Evolutionary conservation across 2,329 filamentous ascomycete genomes (phyloP).

Genomic region (Fusarium praegraminearum): DNA sequence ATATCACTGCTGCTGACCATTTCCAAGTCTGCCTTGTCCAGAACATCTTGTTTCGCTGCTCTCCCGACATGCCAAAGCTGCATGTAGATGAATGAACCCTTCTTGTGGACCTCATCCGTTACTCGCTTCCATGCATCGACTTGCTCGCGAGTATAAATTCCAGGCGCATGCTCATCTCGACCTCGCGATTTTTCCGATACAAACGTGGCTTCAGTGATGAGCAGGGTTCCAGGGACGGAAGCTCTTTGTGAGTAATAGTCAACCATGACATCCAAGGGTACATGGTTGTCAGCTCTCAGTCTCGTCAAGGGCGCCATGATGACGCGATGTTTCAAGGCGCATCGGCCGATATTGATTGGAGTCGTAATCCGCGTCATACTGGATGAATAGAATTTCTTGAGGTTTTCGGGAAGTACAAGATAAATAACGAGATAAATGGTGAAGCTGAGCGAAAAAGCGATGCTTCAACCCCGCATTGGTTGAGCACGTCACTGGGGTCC

Average conservation of each 20-base stretch:
- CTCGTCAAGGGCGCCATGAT: constrained; percentile 32
- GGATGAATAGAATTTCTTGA: too few species aligned
- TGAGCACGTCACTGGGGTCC: constrained; percentile 12
- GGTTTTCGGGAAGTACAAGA: not conserved
- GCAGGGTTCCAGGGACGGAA: constrained; percentile 22
- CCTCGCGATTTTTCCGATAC: constrained; percentile 13
- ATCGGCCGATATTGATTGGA: constrained; percentile 10
- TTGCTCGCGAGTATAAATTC: constrained; percentile 14
- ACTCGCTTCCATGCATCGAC: constrained; percentile 10
- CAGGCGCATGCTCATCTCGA: constrained; percentile 11
- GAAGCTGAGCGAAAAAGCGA: not conserved
- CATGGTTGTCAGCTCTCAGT: constrained; percentile 8
- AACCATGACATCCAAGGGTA: constrained; percentile 13
- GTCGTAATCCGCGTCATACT: constrained; percentile 9
- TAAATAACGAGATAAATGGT: not conserved
- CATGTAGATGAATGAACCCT: constrained; percentile 20
- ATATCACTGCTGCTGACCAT: constrained; percentile 28
- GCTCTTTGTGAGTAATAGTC: constrained; percentile 34
- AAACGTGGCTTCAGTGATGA: constrained; percentile 27
- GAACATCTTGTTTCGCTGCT: constrained; percentile 8
- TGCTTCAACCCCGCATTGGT: constrained; percentile 20
- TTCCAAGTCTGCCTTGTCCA: constrained; percentile 2
- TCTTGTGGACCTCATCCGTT: constrained; percentile 7
- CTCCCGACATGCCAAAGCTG: constrained; percentile 32
- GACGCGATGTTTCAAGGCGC: constrained; percentile 19